Base-by-base conservation (phyloP, 495 filamentous ascomycete genomes). In the Cudoniella acicularis region DNA sequence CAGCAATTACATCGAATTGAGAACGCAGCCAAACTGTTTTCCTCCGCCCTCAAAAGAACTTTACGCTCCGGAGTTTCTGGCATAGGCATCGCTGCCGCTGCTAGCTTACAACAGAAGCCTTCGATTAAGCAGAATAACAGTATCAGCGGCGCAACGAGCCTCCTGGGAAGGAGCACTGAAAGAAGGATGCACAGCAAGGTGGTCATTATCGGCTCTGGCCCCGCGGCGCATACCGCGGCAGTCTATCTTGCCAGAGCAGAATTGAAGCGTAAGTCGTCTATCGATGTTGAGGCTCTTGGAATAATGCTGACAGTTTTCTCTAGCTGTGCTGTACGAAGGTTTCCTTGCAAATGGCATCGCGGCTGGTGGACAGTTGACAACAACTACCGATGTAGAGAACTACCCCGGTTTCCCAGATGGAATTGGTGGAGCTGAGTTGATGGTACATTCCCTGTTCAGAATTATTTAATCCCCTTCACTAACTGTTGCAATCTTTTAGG, bases 381-480 rank as follows among this genome's bases (percentile, higher is more conserved):
- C 94, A 40, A 98, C 94, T 57, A 97, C 96, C 67, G 94, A 98
- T 60, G 85, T 98, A 54, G 94, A 98, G 80, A 98, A 98, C 77
- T 98, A 85, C 76, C 94, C 94, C 52, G 94, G 94, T 36, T 98
- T 96, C 78, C 89, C 88, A 58, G 80, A 87, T 50, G 91, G 89
- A 57, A 90, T 98, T 67, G 87, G 89, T 70, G 94, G 94, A 41
- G 66, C 79, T 49, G 85, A 89, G 69, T 77, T 98, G 57, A 98
- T 98, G 94, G 83, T 85, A 63, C 27, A 74, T 60, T 26, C 18
- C 46, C 20, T 4, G 23, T 25, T 50, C 21, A 21, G 6, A 23
- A 10, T 3, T 23, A 50, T 10, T 10, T n/a, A 24, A 26, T 3
- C 2, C 30, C 22, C 48, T 57, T 52, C 25, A 49, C 56, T 67